Evolutionary conservation across 1,284 basidiomycete species (phyloP), one percentile per base, ranked within the genome.

Genomic region (Chalciporus piperatoides): DNA sequence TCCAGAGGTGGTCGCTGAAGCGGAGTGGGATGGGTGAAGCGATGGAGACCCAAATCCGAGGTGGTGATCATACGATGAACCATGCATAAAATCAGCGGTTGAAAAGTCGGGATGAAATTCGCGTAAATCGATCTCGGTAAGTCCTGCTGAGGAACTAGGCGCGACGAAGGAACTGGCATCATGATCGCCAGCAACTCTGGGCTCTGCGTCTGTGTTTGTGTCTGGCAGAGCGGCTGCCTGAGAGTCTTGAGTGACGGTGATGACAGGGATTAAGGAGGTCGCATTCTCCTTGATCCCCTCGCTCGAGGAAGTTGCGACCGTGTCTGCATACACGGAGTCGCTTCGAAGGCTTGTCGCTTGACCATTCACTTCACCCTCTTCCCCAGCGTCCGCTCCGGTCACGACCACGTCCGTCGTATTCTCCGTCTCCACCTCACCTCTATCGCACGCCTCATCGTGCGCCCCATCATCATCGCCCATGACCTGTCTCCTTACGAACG

Each of bases 21-120:
- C 11, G 6, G 24, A 21, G 6, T 42, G 43, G 9, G 32, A 44
- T 19, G 24, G 11, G 24, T 1, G 48, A 8, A 21, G 41, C 14
- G 2, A 6, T 11, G 44, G 44, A 14, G 49, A 47, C 17, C 50
- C 41, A 28, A 49, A 53, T 6, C 6, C 19, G 8, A 41, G n/a
- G n/a, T 43, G 23, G 24, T 37, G 24, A 0, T n/a, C 30, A 6
- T 46, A 10, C 19, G 30, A 27, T 17, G 23, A 41, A 37, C 32
- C 28, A 27, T 27, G 42, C 1, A n/a, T 1, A 7, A 15, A n/a
- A 21, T 6, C 32, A 12, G n/a, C 12, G 12, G 17, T 24, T 27
- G 15, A 27, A 6, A 15, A 35, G 15, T 40, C 46, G n/a, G 25
- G 21, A 24, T 17, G 19, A 5, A 8, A 19, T 10, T 41, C 23